Conservation (phyloP, 306 rosid genomes). For the Cicer bijugum region DNA sequence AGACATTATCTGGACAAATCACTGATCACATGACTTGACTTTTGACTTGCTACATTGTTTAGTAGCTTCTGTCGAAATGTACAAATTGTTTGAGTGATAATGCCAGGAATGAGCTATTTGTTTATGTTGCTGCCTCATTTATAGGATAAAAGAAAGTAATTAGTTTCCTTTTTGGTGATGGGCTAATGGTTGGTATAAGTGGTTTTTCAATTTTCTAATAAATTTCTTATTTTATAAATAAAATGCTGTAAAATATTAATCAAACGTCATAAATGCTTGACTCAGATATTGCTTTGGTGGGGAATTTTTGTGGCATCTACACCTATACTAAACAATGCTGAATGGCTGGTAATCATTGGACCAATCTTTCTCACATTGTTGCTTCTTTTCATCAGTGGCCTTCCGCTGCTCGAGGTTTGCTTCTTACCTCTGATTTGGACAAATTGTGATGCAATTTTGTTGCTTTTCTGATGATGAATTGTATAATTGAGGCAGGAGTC, state of each 20-base stretch:
- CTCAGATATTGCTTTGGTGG: conserved; percentile 96
- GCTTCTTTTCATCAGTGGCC: conserved; percentile 96
- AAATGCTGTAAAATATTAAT: conserved; percentile 29
- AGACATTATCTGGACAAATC: neutral
- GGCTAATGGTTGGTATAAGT: neutral
- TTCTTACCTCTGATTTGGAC: conserved; percentile 43
- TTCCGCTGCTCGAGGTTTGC: conserved; percentile 93
- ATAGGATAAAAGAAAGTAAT: conserved; percentile 2
- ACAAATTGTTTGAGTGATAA: conserved; percentile 28
- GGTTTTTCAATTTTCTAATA: conserved; percentile 27
- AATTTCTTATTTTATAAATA: conserved; percentile 16
- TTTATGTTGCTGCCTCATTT: conserved; percentile 19
- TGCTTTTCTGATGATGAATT: conserved; percentile 38
- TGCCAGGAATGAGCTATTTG: conserved; percentile 16
- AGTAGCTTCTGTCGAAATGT: conserved; percentile 9
- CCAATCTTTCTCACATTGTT: conserved; percentile 81
- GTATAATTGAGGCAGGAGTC: conserved; percentile 69
- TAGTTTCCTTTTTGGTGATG: conserved; percentile 32
- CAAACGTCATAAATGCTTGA: conserved; percentile 41
- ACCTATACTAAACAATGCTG: conserved; percentile 73
- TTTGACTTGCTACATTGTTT: neutral
- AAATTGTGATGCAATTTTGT: conserved; percentile 15
- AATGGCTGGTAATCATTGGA: conserved; percentile 89
- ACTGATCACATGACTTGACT: neutral
- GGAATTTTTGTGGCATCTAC: conserved; percentile 88